Evolutionary conservation across 2,329 filamentous ascomycete genomes (phyloP), one percentile per base, ranked within the genome.

Genomic region (Thelonectria discophora): DNA sequence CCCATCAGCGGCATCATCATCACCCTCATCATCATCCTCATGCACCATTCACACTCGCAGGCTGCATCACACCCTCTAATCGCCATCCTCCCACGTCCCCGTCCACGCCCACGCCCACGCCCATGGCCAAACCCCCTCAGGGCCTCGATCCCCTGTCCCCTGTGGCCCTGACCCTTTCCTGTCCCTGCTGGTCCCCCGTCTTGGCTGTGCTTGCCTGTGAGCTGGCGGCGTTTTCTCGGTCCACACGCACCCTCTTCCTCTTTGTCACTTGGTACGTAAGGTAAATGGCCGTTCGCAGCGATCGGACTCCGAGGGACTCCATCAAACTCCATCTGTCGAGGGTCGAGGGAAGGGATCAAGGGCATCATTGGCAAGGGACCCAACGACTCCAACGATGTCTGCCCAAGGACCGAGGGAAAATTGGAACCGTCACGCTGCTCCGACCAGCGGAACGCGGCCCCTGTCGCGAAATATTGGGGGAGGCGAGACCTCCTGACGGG

Each of bases 241-340:
- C 58, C 58, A 56, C 58, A 46, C 49, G 48, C 58, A 43, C 51
- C 21, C 40, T 42, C 37, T 55, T 45, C 42, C 8, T 61, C 53
- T 52, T 61, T 61, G 47, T 61, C 49, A 61, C 48, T 56, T 15
- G 58, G 58, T 61, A 61, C 58, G 58, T 61, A 61, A 61, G 52
- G 52, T 48, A 56, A 61, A 61, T 61, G 47, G 53, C 48, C 53
- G 58, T 56, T 53, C 43, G 53, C 24, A 61, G 58, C 34, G 47
- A 47, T 52, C 53, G 52, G 54, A 43, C 37, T 37, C 45, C 53
- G 45, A 55, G 30, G 34, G 30, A 49, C 58, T 34, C 58, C 58
- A 56, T 56, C 53, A 24, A 30, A 61, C 53, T 24, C 21, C 21
- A 24, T 24, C 12, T 18, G 18, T 9, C 27, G 27, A 30, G 27